Conservation (phyloP, 208 protist genomes). For the Trypanosomatidae sp. region DNA sequence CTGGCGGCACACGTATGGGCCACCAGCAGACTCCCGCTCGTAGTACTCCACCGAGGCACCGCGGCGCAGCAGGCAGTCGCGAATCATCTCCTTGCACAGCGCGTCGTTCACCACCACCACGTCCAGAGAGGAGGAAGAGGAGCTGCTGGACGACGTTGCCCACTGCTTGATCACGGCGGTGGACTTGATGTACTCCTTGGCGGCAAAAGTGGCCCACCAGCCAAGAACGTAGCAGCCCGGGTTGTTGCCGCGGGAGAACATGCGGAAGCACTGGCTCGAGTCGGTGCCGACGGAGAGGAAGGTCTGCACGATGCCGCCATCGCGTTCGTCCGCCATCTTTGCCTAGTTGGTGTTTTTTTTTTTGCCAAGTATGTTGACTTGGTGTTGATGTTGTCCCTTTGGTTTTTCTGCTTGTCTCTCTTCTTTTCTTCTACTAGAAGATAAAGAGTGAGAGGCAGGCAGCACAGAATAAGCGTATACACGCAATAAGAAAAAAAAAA, state of each 20-base stretch:
- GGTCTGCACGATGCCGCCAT: constrained; percentile 56
- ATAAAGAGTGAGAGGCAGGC: too few relatives aligned
- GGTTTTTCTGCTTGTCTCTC: too few relatives aligned
- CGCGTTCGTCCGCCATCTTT: constrained; percentile 81
- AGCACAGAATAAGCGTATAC: too few relatives aligned
- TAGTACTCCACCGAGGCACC: constrained; percentile 82
- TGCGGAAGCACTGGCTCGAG: constrained; percentile 64
- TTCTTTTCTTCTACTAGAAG: too few relatives aligned
- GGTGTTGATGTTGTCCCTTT: too few relatives aligned
- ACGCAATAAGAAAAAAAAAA: too few relatives aligned
- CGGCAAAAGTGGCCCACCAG: constrained; percentile 72
- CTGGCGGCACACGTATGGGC: constrained; percentile 75
- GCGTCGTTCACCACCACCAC: constrained; percentile 86
- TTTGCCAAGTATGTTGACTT: too few relatives aligned
- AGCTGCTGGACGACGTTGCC: constrained; percentile 1
- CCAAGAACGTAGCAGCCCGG: constrained; percentile 80
- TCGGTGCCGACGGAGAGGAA: constrained; percentile 66
- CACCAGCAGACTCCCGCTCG: constrained; percentile 47
- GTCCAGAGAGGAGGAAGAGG: constrained; percentile 36
- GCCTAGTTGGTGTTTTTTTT: too few relatives aligned
- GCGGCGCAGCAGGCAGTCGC: constrained; percentile 81
- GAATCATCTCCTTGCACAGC: constrained; percentile 82
- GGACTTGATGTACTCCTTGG: constrained; percentile 89
- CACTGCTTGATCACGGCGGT: constrained; percentile 80
- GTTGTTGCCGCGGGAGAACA: constrained; percentile 68